Evolutionary conservation across 345 rosid species (phyloP).

Genomic region (Melaleuca alternifolia): DNA sequence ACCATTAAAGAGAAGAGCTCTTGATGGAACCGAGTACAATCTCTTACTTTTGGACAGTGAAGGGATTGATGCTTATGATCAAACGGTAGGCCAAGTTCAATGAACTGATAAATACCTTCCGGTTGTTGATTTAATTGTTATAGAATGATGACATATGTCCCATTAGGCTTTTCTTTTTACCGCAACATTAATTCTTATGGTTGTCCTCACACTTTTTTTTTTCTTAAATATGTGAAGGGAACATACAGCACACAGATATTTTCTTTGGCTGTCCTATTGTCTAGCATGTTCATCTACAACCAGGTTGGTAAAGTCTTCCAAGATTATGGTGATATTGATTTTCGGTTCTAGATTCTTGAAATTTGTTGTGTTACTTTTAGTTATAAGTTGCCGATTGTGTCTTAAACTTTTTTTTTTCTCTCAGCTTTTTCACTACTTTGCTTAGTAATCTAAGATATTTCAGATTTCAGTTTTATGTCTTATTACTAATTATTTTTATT

Average conservation of each 20-base stretch:
- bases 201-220: background rate
- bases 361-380: background rate
- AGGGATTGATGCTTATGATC: slow-evolving; percentile 97
- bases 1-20: slow-evolving; percentile 77
- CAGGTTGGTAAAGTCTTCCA: slow-evolving; percentile 40
- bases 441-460: background rate
- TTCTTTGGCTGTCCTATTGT: slow-evolving; percentile 88
- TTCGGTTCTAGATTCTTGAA: background rate
- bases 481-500: background rate
- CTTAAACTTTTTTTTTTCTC: background rate
- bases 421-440: background rate
- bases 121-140: background rate
- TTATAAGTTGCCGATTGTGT: background rate
- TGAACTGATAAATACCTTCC: background rate
- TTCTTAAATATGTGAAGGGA: slow-evolving; percentile 62
- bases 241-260: slow-evolving; percentile 99
- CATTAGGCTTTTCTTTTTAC: background rate
- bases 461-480: background rate
- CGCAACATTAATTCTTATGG: background rate
- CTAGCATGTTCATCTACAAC: slow-evolving; percentile 95
- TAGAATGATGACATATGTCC: background rate
- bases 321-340: background rate
- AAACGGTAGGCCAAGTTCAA: slow-evolving; percentile 53
- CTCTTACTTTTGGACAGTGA: slow-evolving; percentile 85
- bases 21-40: slow-evolving; percentile 91